phyloP scores from a whole-genome alignment of 768 basidiomycete genomes.

The Lanmaoa pseudosensibilis region DNA sequence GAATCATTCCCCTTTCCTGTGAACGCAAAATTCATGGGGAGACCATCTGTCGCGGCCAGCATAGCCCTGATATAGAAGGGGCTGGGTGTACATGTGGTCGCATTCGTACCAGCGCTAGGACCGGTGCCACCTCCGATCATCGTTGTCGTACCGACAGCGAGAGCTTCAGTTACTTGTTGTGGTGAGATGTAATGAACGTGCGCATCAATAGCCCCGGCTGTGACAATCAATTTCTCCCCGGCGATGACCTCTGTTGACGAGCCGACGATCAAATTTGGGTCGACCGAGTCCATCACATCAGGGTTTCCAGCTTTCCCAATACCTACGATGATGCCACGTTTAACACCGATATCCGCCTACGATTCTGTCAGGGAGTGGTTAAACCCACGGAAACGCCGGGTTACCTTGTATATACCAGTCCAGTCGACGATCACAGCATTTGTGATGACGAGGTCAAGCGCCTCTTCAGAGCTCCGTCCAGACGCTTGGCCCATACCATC shows the following conservation, averaged over 20 bases:
- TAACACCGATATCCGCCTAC: conserved; percentile 94
- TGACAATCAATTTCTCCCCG: conserved; percentile 91
- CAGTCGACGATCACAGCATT: conserved; percentile 95
- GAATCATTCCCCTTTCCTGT: conserved; percentile 98
- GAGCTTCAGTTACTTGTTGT: conserved; percentile 84
- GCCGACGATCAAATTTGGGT: conserved; percentile 73
- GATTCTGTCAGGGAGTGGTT: conserved; percentile 1
- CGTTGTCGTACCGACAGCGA: conserved; percentile 84
- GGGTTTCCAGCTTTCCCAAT: conserved; percentile 99
- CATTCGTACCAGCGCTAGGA: conserved; percentile 84
- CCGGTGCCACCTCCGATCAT: conserved; percentile 97
- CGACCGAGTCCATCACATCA: conserved; percentile 82
- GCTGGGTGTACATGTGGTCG: conserved; percentile 90
- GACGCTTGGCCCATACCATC: conserved; percentile 97
- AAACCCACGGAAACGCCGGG: neutral
- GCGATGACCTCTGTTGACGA: conserved; percentile 95
- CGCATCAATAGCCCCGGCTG: conserved; percentile 89
- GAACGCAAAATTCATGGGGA: conserved; percentile 91
- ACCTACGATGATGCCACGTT: conserved; percentile 74
- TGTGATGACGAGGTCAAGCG: conserved; percentile 91
- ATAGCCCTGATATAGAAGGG: conserved; percentile 88
- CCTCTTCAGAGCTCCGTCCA: conserved; percentile 60
- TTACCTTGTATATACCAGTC: conserved; percentile 91
- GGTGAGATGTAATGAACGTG: conserved; percentile 97
- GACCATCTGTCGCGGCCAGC: conserved; percentile 86